Percentiles rank a stretch among this genome's conserved stretches.
Conservation (phyloP, 176 grass and related monocot genomes). For the Bothriochloa decipiens region DNA sequence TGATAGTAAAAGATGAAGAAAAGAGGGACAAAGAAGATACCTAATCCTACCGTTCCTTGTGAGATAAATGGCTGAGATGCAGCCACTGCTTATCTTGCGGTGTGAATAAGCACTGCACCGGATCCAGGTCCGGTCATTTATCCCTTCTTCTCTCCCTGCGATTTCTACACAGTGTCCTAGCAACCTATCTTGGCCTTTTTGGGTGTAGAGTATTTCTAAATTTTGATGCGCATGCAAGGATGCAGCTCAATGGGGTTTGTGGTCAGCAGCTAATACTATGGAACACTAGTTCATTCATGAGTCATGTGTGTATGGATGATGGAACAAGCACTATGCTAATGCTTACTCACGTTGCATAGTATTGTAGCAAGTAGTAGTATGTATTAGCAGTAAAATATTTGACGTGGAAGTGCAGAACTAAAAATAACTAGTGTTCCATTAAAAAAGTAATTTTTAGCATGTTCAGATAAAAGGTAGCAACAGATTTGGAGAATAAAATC, state of each 20-base stretch:
- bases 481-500: conserved; percentile 38
- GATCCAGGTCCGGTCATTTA: too few relatives aligned
- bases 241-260: neutral
- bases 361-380: neutral
- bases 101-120: too few relatives aligned
- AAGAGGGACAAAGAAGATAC: too few relatives aligned
- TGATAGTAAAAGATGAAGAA: too few relatives aligned
- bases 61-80: too few relatives aligned
- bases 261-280: too few relatives aligned
- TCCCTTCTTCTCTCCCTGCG: too few relatives aligned
- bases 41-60: too few relatives aligned
- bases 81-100: too few relatives aligned
- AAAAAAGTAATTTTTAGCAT: neutral
- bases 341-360: neutral
- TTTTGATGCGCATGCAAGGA: neutral
- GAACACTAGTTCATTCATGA: neutral
- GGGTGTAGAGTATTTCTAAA: neutral
- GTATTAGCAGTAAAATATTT: neutral
- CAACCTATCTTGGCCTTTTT: neutral
- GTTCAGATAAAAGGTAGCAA: conserved; percentile 9
- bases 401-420: neutral
- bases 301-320: neutral
- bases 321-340: neutral
- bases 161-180: too few relatives aligned
- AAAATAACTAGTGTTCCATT: neutral